Conservation (phyloP, 225 moss, liverwort and hornwort genomes). For the Polytrichum formosum region DNA sequence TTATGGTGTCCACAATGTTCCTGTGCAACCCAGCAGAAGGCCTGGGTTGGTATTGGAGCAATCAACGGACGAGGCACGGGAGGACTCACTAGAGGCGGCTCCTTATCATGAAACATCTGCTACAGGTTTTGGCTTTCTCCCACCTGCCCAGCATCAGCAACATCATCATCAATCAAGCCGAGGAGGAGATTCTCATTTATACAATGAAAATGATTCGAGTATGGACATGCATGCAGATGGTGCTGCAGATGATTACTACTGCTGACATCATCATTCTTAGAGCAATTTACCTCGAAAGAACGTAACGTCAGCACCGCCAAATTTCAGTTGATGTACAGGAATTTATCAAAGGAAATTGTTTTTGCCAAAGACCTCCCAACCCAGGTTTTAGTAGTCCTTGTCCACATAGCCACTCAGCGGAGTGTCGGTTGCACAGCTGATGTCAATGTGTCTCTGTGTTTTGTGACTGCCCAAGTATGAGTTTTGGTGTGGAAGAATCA, state of each 20-base stretch:
- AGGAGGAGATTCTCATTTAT: slow-evolving; percentile 37
- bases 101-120: slow-evolving; percentile 29
- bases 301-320: slow-evolving; percentile 4
- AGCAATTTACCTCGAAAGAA: slow-evolving; percentile 15
- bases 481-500: slow-evolving; percentile 3
- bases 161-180: slow-evolving; percentile 52
- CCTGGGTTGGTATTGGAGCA: slow-evolving; percentile 51
- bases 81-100: slow-evolving; percentile 54
- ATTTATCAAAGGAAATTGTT: slow-evolving; percentile 27
- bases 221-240: slow-evolving; percentile 98
- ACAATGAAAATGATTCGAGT: slow-evolving; percentile 77
- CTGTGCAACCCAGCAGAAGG: slow-evolving; percentile 61
- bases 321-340: slow-evolving; percentile 29
- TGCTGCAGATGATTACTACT: slow-evolving; percentile 64
- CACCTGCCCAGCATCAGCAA: slow-evolving; percentile 43
- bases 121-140: slow-evolving; percentile 44
- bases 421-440: slow-evolving; percentile 7
- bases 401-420: slow-evolving; percentile 10
- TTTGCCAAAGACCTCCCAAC: slow-evolving; percentile 11
- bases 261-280: slow-evolving; percentile 20
- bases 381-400: slow-evolving; percentile 25
- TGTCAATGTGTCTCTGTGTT: slow-evolving; percentile 4
- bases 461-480: slow-evolving; percentile 13
- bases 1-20: slow-evolving; percentile 49
- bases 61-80: slow-evolving; percentile 46